Evolutionary conservation across 139 green algal genomes (phyloP).

Genomic region (Coelastrella sp.): DNA sequence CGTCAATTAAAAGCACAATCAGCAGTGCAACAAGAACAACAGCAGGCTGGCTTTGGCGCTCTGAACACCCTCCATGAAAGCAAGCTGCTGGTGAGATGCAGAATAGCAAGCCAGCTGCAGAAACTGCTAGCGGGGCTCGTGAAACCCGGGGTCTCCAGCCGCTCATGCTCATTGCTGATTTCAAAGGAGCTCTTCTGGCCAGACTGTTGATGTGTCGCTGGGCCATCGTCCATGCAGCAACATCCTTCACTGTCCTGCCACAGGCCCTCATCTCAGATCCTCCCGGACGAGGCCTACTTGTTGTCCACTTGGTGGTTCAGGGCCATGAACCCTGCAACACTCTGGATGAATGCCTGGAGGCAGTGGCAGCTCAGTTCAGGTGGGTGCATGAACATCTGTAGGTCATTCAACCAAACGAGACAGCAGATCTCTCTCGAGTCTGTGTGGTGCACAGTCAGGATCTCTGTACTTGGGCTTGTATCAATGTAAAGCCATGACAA

Average conservation of each 20-base stretch:
- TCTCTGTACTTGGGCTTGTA: too few relatives aligned
- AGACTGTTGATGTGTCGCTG: background rate
- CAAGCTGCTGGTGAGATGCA: conserved; percentile 26
- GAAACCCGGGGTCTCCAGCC: too few relatives aligned
- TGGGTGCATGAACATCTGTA: background rate
- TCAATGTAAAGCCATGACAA: too few relatives aligned
- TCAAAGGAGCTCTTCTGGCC: too few relatives aligned
- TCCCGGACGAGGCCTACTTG: conserved; percentile 2
- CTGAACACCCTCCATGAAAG: conserved; percentile 19
- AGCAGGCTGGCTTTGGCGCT: background rate
- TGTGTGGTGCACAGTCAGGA: too few relatives aligned
- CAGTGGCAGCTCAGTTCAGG: conserved; percentile 26
- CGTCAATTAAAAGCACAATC: conserved; percentile 6
- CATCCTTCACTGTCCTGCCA: background rate
- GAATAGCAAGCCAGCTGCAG: background rate
- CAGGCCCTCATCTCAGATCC: conserved; percentile 23
- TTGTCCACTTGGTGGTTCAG: conserved; percentile 27
- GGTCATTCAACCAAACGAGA: too few relatives aligned
- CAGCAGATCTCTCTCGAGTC: too few relatives aligned
- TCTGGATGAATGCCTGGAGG: conserved; percentile 31
- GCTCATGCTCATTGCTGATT: too few relatives aligned
- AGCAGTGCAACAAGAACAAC: background rate
- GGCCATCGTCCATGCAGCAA: background rate
- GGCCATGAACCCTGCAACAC: conserved; percentile 18
- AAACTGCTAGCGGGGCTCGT: too few relatives aligned